Conservation (phyloP, 2,329 filamentous ascomycete species). For the Trichoderma endophyticum region DNA sequence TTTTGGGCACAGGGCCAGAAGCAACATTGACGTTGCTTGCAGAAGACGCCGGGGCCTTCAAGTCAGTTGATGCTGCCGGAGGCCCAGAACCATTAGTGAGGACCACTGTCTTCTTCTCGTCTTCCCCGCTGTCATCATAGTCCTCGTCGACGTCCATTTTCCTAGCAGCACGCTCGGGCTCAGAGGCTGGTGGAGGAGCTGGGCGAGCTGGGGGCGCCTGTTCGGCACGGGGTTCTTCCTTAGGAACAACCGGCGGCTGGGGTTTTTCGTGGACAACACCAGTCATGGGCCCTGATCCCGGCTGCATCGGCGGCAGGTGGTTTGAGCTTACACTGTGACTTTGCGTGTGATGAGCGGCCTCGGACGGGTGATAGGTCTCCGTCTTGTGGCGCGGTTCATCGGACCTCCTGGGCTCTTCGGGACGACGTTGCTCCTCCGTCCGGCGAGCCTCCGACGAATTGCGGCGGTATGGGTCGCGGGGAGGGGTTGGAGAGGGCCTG, state of each 20-base stretch:
- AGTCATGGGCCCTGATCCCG: conserved; percentile 54
- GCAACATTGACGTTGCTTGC: conserved; percentile 47
- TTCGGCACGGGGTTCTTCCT: conserved; percentile 56
- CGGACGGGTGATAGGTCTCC: conserved; percentile 85
- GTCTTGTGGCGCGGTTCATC: conserved; percentile 67
- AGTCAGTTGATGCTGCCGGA: conserved; percentile 47
- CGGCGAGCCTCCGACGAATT: conserved; percentile 72
- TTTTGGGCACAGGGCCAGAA: conserved; percentile 42
- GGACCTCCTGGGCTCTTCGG: conserved; percentile 52
- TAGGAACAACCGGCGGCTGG: conserved; percentile 36
- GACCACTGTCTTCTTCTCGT: conserved; percentile 62
- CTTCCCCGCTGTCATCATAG: conserved; percentile 91
- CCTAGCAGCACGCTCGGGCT: conserved; percentile 77
- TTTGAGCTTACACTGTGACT: conserved; percentile 52
- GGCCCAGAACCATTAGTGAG: conserved; percentile 45
- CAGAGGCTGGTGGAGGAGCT: conserved; percentile 55
- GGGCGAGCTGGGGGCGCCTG: conserved; percentile 43
- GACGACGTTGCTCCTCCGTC: conserved; percentile 60
- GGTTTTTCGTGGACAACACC: conserved; percentile 50
- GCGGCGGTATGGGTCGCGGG: conserved; percentile 66
- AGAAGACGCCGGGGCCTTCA: conserved; percentile 49
- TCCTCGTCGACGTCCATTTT: conserved; percentile 98
- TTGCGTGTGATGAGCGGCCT: conserved; percentile 74
- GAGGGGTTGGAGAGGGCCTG: conserved; percentile 67
- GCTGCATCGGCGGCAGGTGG: conserved; percentile 62